Evolutionary conservation across 2,329 filamentous ascomycete genomes (phyloP).

Genomic region (Colletotrichum viniferum): DNA sequence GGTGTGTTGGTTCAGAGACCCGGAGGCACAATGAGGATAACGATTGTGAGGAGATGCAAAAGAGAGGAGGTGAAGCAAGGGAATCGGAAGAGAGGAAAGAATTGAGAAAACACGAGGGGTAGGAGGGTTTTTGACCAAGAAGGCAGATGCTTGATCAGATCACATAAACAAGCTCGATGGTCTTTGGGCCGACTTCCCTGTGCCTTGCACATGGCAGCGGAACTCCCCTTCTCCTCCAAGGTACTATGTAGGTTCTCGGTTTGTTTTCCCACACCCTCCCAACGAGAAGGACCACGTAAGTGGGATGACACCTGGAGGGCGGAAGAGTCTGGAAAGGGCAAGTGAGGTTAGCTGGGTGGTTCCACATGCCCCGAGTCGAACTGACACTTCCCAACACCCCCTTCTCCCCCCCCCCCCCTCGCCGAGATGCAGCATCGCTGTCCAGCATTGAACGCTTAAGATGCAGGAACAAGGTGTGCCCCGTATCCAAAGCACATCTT

Average conservation of each 20-base stretch:
- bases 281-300: background rate
- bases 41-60: background rate
- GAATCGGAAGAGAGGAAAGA: background rate
- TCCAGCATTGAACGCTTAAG: background rate
- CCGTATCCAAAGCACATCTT: background rate
- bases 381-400: background rate
- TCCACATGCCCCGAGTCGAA: background rate
- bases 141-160: background rate
- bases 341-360: background rate
- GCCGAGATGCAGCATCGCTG: background rate
- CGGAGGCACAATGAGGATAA: background rate
- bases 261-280: background rate
- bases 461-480: constrained; percentile 10
- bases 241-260: background rate
- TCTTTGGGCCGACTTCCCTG: background rate
- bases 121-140: background rate
- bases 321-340: background rate
- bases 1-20: background rate
- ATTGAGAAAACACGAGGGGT: background rate
- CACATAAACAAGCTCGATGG: background rate
- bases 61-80: background rate
- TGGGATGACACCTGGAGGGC: background rate
- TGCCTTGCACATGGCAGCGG: background rate
- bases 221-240: background rate
- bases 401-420: background rate